These are phyloP conservation scores for Boechera divaricarpa DNA, from an alignment of 345 rosid genomes.

Conservation along the genomic window DNA sequence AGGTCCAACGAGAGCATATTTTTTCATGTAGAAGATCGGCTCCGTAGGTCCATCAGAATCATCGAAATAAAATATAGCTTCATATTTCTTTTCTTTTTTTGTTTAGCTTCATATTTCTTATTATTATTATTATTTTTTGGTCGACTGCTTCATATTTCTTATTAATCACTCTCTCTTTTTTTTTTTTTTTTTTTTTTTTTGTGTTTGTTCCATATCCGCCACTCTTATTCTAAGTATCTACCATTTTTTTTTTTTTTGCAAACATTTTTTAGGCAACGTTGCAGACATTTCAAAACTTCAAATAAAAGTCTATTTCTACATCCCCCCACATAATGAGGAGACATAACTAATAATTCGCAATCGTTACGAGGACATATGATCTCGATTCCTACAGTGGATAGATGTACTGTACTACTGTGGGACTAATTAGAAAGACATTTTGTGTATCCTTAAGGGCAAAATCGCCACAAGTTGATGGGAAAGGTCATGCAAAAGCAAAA, in stretches of 20 bases:
- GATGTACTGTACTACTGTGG: constrained; percentile 17
- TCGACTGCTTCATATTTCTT: too few relatives aligned
- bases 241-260: neutral
- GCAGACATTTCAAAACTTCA: constrained; percentile 21
- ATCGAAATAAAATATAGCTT: neutral
- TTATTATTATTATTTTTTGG: too few relatives aligned
- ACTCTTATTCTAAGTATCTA: neutral
- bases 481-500: constrained; percentile 42
- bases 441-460: constrained; percentile 52
- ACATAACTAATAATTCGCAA: constrained; percentile 30
- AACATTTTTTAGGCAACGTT: neutral
- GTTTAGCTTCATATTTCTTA: neutral
- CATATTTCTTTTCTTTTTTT: neutral
- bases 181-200: too few relatives aligned
- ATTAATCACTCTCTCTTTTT: too few relatives aligned
- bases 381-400: constrained; percentile 41
- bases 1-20: constrained; percentile 21
- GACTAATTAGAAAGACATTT: constrained; percentile 48
- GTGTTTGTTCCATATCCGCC: neutral
- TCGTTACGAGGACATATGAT: constrained; percentile 45
- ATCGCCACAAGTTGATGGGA: constrained; percentile 63
- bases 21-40: constrained; percentile 24
- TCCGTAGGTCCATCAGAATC: constrained; percentile 30
- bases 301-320: constrained; percentile 4
- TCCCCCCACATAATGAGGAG: constrained; percentile 42